Evolutionary conservation across 164 flowering plant genomes (phyloP).

Genomic region (Annona cherimola): DNA sequence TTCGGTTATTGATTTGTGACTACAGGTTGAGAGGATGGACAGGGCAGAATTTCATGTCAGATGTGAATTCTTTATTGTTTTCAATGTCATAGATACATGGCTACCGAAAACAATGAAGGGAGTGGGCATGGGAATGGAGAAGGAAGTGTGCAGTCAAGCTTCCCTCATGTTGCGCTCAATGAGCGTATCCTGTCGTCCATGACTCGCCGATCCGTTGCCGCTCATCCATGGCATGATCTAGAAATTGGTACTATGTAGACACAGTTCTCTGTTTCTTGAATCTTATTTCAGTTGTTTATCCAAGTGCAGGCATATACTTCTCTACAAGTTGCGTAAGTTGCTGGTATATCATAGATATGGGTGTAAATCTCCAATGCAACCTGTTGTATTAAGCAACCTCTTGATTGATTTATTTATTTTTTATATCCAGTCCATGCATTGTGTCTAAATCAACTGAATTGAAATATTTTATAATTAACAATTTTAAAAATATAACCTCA

Average conservation of each 20-base stretch:
- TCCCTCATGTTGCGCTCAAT: slow-evolving; percentile 46
- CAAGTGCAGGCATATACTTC: background rate
- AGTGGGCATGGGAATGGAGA: slow-evolving; percentile 21
- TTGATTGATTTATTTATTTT: too few species aligned
- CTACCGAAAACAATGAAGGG: slow-evolving; percentile 1
- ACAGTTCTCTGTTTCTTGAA: background rate
- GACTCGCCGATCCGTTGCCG: slow-evolving; percentile 77
- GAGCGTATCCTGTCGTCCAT: slow-evolving; percentile 79
- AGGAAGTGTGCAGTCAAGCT: slow-evolving; percentile 19
- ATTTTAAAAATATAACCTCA: too few species aligned
- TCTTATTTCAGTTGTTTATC: background rate
- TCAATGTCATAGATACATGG: slow-evolving; percentile 25
- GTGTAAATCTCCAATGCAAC: too few species aligned
- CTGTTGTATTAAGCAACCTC: too few species aligned
- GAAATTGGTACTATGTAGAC: slow-evolving; percentile 57
- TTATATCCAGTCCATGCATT: too few species aligned
- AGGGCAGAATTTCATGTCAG: background rate
- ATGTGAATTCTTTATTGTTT: background rate
- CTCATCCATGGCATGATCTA: slow-evolving; percentile 97
- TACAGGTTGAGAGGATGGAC: background rate
- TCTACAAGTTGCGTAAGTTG: too few species aligned
- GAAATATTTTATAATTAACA: too few species aligned
- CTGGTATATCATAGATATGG: too few species aligned
- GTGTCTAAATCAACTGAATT: too few species aligned
- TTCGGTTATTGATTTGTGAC: too few species aligned